A percentile compares a stretch with the other conserved stretches of the same genome.
Evolutionary conservation across 495 filamentous ascomycete genomes (phyloP).

Genomic region (Daldinia grandis): DNA sequence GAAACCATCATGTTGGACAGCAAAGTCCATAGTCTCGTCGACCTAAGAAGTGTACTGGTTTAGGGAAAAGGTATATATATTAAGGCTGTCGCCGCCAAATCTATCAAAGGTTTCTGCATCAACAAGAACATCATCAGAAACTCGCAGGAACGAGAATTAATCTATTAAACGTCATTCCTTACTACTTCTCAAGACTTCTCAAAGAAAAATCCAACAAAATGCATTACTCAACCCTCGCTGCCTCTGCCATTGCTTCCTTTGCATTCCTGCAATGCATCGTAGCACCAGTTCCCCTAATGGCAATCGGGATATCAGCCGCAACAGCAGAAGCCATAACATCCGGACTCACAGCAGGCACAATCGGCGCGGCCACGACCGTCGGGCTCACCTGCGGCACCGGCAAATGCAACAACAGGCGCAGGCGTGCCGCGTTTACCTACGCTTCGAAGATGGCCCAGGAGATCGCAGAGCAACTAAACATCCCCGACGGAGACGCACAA

Average conservation of each 20-base stretch:
- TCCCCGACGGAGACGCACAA: not conserved
- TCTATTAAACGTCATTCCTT: too few relatives aligned
- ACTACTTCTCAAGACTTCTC: not conserved
- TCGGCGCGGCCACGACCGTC: not conserved
- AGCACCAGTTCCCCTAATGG: slow-evolving; percentile 6
- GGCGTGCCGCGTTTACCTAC: not conserved
- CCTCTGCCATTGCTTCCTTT: slow-evolving; percentile 2
- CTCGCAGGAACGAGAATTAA: not conserved
- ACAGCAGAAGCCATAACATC: slow-evolving; percentile 1
- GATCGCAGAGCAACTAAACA: slow-evolving; percentile 6
- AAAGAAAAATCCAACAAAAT: slow-evolving; percentile 5
- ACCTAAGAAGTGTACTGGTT: not conserved
- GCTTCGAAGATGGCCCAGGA: slow-evolving; percentile 10
- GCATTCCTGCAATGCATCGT: slow-evolving; percentile 8
- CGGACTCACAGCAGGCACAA: not conserved
- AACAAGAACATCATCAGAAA: not conserved
- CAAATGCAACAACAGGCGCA: slow-evolving; percentile 1
- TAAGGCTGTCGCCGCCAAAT: not conserved
- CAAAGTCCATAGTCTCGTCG: not conserved
- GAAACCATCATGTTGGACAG: not conserved
- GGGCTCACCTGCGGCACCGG: slow-evolving; percentile 2
- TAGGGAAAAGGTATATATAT: not conserved
- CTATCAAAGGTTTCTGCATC: not conserved
- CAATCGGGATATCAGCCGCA: not conserved
- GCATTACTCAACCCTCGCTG: slow-evolving; percentile 5